Conservation (phyloP, 2,329 filamentous ascomycete species). For the Paramyrothecium sp. region DNA sequence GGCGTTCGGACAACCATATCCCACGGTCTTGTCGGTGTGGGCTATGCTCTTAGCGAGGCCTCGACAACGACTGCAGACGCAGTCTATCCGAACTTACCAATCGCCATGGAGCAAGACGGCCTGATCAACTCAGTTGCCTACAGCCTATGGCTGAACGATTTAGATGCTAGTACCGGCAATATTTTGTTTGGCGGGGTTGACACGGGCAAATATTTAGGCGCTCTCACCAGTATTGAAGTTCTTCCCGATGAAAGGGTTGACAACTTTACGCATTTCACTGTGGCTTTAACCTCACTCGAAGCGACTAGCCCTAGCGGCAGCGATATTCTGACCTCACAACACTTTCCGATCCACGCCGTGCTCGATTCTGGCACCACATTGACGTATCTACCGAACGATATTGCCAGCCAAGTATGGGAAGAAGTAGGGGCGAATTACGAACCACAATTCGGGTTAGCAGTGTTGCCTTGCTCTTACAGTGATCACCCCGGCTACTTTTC, state of each 20-base stretch:
- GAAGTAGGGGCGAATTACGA: conserved; percentile 53
- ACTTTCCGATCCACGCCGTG: conserved; percentile 57
- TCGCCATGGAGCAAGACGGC: conserved; percentile 61
- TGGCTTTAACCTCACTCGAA: conserved; percentile 45
- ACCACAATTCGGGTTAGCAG: conserved; percentile 30
- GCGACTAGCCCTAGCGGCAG: conserved; percentile 48
- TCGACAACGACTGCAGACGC: conserved; percentile 22
- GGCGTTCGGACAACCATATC: conserved; percentile 52
- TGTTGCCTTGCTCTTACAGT: conserved; percentile 50
- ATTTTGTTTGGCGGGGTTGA: conserved; percentile 83
- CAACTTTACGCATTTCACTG: conserved; percentile 44
- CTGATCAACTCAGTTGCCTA: conserved; percentile 67
- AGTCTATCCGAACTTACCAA: conserved; percentile 59
- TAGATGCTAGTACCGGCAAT: conserved; percentile 61
- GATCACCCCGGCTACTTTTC: conserved; percentile 46
- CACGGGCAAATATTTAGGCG: conserved; percentile 67
- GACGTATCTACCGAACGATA: conserved; percentile 64
- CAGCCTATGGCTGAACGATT: conserved; percentile 66
- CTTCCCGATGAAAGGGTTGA: conserved; percentile 38
- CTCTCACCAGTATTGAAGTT: conserved; percentile 61
- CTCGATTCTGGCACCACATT: conserved; percentile 76
- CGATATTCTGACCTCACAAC: conserved; percentile 40
- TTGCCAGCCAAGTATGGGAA: conserved; percentile 52
- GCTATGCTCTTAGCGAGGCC: conserved; percentile 56
- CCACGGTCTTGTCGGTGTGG: conserved; percentile 60